Evolutionary conservation across 805 yeast species (phyloP).

Genomic region (Ogataea ganodermae): DNA sequence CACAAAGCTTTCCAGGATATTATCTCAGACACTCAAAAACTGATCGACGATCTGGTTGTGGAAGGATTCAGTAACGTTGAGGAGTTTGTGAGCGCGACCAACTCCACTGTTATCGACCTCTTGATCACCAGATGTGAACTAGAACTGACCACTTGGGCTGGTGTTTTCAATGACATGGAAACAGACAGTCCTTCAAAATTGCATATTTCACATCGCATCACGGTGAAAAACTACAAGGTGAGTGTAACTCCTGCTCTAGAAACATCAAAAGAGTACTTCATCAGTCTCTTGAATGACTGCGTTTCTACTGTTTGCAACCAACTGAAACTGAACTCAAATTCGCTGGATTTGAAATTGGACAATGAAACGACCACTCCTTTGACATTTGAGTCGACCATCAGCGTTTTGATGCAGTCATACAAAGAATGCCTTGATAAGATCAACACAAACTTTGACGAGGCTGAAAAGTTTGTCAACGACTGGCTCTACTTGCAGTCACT

Average conservation of each 20-base stretch:
- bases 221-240: slow-evolving; percentile 41
- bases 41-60: slow-evolving; percentile 37
- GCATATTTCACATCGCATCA: slow-evolving; percentile 41
- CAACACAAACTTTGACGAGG: slow-evolving; percentile 35
- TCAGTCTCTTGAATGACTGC: slow-evolving; percentile 29
- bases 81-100: slow-evolving; percentile 36
- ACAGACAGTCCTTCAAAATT: slow-evolving; percentile 39
- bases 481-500: slow-evolving; percentile 62
- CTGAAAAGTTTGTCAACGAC: slow-evolving; percentile 40
- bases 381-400: slow-evolving; percentile 4
- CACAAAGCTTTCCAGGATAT: slow-evolving; percentile 17
- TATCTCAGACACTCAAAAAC: slow-evolving; percentile 36
- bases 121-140: slow-evolving; percentile 33
- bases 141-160: slow-evolving; percentile 17
- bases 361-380: neutral
- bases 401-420: slow-evolving; percentile 18
- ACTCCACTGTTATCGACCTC: slow-evolving; percentile 32
- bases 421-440: slow-evolving; percentile 30
- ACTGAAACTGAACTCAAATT: slow-evolving; percentile 22
- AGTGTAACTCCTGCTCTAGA: slow-evolving; percentile 44
- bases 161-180: slow-evolving; percentile 8
- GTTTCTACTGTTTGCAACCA: slow-evolving; percentile 31
- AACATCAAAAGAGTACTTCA: slow-evolving; percentile 35
- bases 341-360: slow-evolving; percentile 23
- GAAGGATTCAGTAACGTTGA: slow-evolving; percentile 40